phyloP scores from a whole-genome alignment of 2,329 filamentous ascomycete genomes.

The Samsoniella hepiali region DNA sequence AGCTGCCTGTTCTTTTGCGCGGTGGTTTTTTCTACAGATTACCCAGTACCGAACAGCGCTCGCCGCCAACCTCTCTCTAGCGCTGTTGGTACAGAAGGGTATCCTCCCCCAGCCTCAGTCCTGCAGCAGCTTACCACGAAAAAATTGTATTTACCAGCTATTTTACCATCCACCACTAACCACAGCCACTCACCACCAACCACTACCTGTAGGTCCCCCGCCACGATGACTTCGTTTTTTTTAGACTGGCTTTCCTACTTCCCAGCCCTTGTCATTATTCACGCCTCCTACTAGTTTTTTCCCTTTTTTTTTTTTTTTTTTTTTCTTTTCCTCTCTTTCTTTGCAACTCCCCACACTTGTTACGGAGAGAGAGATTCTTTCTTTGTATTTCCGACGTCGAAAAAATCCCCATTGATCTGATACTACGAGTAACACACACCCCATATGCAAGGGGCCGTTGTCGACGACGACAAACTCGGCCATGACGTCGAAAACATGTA shows the following conservation, averaged over 20 bases:
- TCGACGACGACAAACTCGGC: no score
- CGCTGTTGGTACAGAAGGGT: background rate
- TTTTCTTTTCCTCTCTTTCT: background rate
- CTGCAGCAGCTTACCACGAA: background rate
- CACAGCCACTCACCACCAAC: background rate
- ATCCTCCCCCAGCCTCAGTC: background rate
- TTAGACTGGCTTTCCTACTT: background rate
- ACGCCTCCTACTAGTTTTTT: no score
- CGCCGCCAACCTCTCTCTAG: background rate
- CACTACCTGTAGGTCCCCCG: background rate
- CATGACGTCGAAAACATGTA: no score
- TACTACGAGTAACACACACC: no score
- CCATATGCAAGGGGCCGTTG: no score
- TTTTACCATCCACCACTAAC: background rate
- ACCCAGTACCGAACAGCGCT: background rate
- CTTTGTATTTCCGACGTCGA: no score
- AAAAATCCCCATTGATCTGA: no score
- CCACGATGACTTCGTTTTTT: constrained; percentile 9
- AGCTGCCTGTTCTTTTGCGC: background rate
- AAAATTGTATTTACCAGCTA: background rate
- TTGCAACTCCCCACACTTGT: background rate
- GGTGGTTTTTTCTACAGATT: background rate
- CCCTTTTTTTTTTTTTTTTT: background rate
- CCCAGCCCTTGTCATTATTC: background rate
- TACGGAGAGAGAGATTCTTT: background rate